Percentiles rank a stretch among this genome's conserved stretches.
phyloP scores from a whole-genome alignment of 1,139 yeast species.

The Zygoascus sp. region DNA sequence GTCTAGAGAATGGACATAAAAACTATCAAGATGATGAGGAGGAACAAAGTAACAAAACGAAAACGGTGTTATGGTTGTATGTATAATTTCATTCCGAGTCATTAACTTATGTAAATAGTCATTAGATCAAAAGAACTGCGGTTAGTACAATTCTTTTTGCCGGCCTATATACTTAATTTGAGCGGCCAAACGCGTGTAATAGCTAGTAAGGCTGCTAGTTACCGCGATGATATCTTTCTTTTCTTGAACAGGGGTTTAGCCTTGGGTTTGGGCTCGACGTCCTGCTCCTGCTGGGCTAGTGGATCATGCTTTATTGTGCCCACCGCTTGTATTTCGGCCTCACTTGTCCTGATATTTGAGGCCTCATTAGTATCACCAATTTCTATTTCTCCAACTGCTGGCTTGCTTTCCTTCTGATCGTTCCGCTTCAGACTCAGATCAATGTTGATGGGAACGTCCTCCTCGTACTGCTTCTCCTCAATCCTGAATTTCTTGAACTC shows the following conservation, averaged over 20 bases:
- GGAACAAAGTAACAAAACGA: neutral
- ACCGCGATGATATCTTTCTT: conserved; percentile 16
- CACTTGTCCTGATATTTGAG: neutral
- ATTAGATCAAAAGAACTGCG: conserved; percentile 3
- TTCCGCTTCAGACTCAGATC: neutral
- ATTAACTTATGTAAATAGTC: conserved; percentile 7
- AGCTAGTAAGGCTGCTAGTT: too few species aligned
- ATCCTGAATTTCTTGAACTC: conserved; percentile 13
- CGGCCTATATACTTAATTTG: neutral
- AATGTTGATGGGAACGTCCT: neutral
- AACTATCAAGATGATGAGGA: neutral
- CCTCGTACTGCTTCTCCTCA: conserved; percentile 14
- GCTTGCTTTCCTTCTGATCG: conserved; percentile 5
- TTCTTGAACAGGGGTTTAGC: conserved; percentile 24
- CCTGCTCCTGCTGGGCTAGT: neutral
- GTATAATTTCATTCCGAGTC: conserved; percentile 5
- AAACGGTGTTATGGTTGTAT: neutral
- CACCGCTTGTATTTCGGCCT: too few species aligned
- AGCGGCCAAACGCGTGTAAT: too few species aligned
- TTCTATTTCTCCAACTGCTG: conserved; percentile 7
- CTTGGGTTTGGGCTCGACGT: neutral
- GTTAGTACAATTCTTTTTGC: neutral
- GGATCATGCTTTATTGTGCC: too few species aligned
- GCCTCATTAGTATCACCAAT: neutral
- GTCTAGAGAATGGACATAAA: conserved; percentile 77